Conservation (phyloP, 1,284 basidiomycete genomes). For the Cryptococcus sp. region DNA sequence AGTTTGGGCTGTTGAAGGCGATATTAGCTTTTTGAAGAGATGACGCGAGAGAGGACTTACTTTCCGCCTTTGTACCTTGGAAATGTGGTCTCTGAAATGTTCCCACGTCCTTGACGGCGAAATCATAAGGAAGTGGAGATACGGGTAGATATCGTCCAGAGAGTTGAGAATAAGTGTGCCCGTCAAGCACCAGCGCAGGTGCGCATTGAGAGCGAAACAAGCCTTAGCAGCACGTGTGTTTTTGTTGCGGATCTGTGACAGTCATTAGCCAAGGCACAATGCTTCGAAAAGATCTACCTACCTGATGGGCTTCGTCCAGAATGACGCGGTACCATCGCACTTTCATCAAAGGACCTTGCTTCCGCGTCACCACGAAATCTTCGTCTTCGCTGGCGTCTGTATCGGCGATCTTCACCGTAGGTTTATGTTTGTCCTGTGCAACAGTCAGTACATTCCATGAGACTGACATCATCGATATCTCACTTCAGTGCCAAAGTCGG, state of each 20-base stretch:
- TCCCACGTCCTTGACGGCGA: conserved; percentile 30
- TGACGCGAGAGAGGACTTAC: neutral
- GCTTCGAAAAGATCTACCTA: conserved; percentile 5
- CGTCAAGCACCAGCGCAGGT: conserved; percentile 45
- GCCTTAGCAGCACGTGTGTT: conserved; percentile 40
- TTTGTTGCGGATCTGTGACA: conserved; percentile 41
- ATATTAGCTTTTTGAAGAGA: no score
- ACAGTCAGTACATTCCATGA: neutral
- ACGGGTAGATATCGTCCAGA: conserved; percentile 40
- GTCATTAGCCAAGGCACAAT: neutral
- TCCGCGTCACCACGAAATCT: conserved; percentile 3
- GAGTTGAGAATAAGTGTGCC: conserved; percentile 46
- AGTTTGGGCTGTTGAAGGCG: conserved; percentile 27
- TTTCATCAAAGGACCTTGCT: conserved; percentile 42
- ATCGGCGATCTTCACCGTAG: conserved; percentile 22
- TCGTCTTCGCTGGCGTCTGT: conserved; percentile 30
- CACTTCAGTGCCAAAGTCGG: conserved; percentile 31
- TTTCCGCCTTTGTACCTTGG: conserved; percentile 17
- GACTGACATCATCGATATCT: neutral
- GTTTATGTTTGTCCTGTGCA: conserved; percentile 4
- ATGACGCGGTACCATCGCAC: conserved; percentile 52
- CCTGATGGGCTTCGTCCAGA: conserved; percentile 53
- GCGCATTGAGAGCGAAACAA: conserved; percentile 33
- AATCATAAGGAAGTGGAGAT: conserved; percentile 39
- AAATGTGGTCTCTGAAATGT: conserved; percentile 36